A percentile compares a stretch with the other conserved stretches of the same genome.
These are phyloP conservation scores for Didymella keratinophila DNA, from an alignment of 2,329 filamentous ascomycete species.

Conservation along the genomic window DNA sequence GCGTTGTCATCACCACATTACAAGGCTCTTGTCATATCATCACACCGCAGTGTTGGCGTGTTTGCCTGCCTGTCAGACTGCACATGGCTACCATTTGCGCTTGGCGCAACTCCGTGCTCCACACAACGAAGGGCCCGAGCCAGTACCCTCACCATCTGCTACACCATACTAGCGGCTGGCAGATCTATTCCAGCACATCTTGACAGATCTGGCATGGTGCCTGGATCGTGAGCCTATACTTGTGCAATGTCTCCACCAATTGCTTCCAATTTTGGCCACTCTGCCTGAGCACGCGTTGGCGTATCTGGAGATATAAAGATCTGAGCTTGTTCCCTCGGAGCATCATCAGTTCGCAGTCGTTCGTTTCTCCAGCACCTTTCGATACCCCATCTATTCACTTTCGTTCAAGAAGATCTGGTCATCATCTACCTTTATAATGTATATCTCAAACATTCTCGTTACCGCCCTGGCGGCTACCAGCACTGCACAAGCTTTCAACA, in stretches of 20 bases:
- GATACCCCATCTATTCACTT: slow-evolving; percentile 9
- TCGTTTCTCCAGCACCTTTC: slow-evolving; percentile 19
- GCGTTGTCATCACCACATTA: background rate
- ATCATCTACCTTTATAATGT: slow-evolving; percentile 40
- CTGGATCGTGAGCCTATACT: slow-evolving; percentile 21
- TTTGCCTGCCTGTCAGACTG: slow-evolving; percentile 27
- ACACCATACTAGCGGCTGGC: slow-evolving; percentile 27
- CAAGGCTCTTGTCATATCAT: slow-evolving; percentile 11
- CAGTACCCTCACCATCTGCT: slow-evolving; percentile 28
- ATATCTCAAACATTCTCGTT: slow-evolving; percentile 42
- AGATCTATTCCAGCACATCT: slow-evolving; percentile 23
- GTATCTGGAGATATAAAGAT: slow-evolving; percentile 33
- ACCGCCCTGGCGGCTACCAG: slow-evolving; percentile 36
- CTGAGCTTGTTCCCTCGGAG: slow-evolving; percentile 5
- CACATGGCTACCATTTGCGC: slow-evolving; percentile 21
- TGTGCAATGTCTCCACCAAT: slow-evolving; percentile 11
- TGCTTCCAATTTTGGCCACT: slow-evolving; percentile 24
- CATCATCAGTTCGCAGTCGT: slow-evolving; percentile 22
- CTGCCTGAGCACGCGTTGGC: slow-evolving; percentile 22
- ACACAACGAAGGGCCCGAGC: slow-evolving; percentile 21
- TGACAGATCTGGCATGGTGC: slow-evolving; percentile 20
- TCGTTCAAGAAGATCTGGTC: slow-evolving; percentile 17
- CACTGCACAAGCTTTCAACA: slow-evolving; percentile 36
- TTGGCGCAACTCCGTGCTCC: slow-evolving; percentile 26
- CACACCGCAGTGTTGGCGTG: slow-evolving; percentile 20